phyloP scores from a whole-genome alignment of 2,329 filamentous ascomycete species.

The Gaeumannomyces sp. region DNA sequence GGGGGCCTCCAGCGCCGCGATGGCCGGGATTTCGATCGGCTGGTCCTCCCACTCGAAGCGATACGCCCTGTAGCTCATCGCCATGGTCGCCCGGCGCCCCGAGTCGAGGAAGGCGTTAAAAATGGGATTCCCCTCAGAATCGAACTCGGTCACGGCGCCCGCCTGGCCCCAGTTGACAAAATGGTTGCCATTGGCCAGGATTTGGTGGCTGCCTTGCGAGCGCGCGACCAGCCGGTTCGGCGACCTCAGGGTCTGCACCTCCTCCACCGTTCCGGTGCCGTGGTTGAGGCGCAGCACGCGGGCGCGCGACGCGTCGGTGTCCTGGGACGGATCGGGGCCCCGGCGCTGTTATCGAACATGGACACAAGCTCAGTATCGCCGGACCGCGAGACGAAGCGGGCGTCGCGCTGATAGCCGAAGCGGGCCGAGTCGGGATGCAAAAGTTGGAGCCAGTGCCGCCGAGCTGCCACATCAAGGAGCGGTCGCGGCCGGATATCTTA shows the following conservation, averaged over 20 bases:
- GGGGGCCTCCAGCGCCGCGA: conserved; percentile 20
- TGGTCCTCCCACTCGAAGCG: conserved; percentile 45
- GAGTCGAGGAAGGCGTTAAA: conserved; percentile 45
- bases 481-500: conserved; percentile 36
- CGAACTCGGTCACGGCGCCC: conserved; percentile 41
- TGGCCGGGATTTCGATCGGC: conserved; percentile 32
- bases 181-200: conserved; percentile 45
- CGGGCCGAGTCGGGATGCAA: conserved; percentile 21
- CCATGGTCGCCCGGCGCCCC: conserved; percentile 28
- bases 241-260: conserved; percentile 40
- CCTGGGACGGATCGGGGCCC: conserved; percentile 31
- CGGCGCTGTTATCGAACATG: conserved; percentile 44
- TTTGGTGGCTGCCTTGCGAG: conserved; percentile 41
- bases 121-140: conserved; percentile 39
- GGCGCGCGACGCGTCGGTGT: conserved; percentile 31
- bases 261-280: conserved; percentile 32
- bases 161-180: conserved; percentile 52
- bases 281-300: conserved; percentile 40
- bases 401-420: conserved; percentile 42
- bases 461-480: conserved; percentile 39
- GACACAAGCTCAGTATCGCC: conserved; percentile 36
- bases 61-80: conserved; percentile 49
- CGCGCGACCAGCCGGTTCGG: conserved; percentile 23
- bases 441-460: conserved; percentile 39
- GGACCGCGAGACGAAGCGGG: conserved; percentile 32